Conservation (phyloP, 1,139 yeast species). For the Blastobotrys arbuscula region DNA sequence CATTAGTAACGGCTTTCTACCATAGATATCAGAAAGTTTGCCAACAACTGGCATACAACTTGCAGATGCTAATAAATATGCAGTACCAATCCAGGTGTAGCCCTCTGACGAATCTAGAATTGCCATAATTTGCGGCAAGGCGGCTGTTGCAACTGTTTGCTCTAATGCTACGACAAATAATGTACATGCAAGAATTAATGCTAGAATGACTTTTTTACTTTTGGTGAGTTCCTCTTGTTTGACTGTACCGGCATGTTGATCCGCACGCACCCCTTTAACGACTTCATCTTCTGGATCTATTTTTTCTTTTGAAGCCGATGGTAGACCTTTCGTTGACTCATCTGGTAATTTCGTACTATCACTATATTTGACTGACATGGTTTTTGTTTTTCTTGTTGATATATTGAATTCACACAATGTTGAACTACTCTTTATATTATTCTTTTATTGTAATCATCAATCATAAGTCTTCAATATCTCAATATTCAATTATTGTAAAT, state of each 20-base stretch:
- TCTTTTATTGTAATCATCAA: no score
- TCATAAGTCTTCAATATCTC: no score
- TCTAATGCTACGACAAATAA: constrained; percentile 26
- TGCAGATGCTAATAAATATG: constrained; percentile 45
- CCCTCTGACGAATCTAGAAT: constrained; percentile 24
- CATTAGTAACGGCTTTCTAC: constrained; percentile 49
- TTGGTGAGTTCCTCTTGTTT: constrained; percentile 10
- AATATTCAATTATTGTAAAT: no score
- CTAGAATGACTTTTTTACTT: constrained; percentile 12
- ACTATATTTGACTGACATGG: no score
- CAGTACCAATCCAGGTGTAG: constrained; percentile 28
- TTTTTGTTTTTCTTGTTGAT: no score
- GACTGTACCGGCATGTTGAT: constrained; percentile 13
- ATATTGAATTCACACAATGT: no score
- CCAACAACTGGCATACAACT: constrained; percentile 57
- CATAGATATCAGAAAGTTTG: constrained; percentile 55
- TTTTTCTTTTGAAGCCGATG: no score
- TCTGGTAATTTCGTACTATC: no score
- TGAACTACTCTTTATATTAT: no score
- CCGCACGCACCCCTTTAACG: constrained; percentile 3
- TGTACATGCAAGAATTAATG: constrained; percentile 17
- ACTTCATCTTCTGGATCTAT: not conserved
- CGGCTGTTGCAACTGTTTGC: constrained; percentile 26
- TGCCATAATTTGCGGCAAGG: constrained; percentile 27
- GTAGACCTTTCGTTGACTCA: no score